Conservation (phyloP, 2,329 filamentous ascomycete species). For the Colletotrichum magnum region DNA sequence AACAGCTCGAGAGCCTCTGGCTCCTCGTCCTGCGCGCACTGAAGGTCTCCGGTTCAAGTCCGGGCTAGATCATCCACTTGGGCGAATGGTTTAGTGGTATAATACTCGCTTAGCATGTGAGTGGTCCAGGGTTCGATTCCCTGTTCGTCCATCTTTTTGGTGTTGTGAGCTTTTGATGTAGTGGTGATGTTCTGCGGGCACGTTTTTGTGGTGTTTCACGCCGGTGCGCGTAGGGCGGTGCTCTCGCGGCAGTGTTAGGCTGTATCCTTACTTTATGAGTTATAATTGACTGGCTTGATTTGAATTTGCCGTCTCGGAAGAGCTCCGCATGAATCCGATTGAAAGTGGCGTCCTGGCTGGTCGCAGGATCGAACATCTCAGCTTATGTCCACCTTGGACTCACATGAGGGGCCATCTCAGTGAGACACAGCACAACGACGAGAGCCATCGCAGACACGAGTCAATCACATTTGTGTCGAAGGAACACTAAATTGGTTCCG, state of each 20-base stretch:
- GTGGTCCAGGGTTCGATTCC: conserved; percentile 39
- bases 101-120: conserved; percentile 40
- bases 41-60: conserved; percentile 41
- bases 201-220: not conserved
- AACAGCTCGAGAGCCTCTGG: conserved; percentile 47
- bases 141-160: conserved; percentile 16
- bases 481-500: too few species aligned
- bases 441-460: too few species aligned
- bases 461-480: too few species aligned
- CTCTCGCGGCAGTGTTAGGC: not conserved
- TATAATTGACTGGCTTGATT: too few species aligned
- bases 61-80: conserved; percentile 27
- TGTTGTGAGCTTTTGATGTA: not conserved
- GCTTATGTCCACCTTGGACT: too few species aligned
- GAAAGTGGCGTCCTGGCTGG: too few species aligned
- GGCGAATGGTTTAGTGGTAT: conserved; percentile 40
- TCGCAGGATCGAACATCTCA: too few species aligned
- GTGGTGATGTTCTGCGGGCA: not conserved
- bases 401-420: too few species aligned
- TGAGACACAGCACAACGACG: too few species aligned
- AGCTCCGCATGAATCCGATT: too few species aligned
- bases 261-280: too few species aligned
- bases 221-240: not conserved
- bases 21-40: conserved; percentile 25
- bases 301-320: too few species aligned